A percentile compares a stretch with the other conserved stretches of the same genome.
These are phyloP conservation scores for Endocalyx cinctus DNA, from an alignment of 2,329 filamentous ascomycete genomes.

Conservation along the genomic window DNA sequence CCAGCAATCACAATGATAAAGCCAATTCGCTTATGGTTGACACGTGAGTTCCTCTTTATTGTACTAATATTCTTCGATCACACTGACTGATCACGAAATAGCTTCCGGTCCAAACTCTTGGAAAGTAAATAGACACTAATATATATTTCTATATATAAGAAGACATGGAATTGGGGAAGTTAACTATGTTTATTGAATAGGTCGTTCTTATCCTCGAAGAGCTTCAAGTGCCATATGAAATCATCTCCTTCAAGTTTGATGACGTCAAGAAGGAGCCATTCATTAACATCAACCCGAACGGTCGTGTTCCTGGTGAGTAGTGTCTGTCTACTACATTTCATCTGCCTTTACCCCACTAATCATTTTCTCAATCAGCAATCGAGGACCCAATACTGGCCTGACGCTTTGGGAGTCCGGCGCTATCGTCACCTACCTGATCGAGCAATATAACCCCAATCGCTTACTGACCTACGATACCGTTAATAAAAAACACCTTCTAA, in stretches of 20 bases:
- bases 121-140: slow-evolving; percentile 3
- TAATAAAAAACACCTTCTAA: slow-evolving; percentile 28
- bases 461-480: slow-evolving; percentile 29
- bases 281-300: slow-evolving; percentile 17
- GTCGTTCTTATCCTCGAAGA: slow-evolving; percentile 15
- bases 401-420: slow-evolving; percentile 43
- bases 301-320: slow-evolving; percentile 24
- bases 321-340: too few species aligned
- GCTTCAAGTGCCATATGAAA: slow-evolving; percentile 14
- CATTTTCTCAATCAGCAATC: too few species aligned
- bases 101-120: slow-evolving; percentile 7
- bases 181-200: slow-evolving; percentile 3
- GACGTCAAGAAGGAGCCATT: slow-evolving; percentile 16
- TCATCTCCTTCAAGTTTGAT: slow-evolving; percentile 9
- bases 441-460: slow-evolving; percentile 34
- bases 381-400: slow-evolving; percentile 41
- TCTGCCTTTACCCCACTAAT: too few species aligned
- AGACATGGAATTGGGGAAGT: not conserved
- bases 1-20: too few species aligned
- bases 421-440: slow-evolving; percentile 39
- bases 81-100: not conserved
- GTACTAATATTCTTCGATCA: not conserved
- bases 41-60: slow-evolving; percentile 4
- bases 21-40: slow-evolving; percentile 8
- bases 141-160: too few species aligned